Evolutionary conservation across 2,329 filamentous ascomycete genomes (phyloP).

Genomic region (Neodidymelliopsis sp.): DNA sequence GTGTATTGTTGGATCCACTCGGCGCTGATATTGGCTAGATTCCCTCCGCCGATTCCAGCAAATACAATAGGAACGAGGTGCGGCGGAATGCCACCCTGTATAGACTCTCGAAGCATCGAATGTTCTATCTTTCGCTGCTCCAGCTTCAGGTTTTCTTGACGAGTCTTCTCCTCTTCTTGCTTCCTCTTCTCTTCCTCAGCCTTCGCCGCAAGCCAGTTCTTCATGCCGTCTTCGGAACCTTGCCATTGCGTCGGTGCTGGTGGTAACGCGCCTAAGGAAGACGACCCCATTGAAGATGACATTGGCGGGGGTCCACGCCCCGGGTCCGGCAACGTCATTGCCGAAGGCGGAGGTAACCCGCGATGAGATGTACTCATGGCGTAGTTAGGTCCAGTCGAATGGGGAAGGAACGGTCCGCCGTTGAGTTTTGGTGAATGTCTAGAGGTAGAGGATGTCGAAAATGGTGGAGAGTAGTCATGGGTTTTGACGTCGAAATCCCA

Average conservation of each 20-base stretch:
- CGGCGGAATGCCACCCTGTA: slow-evolving; percentile 60
- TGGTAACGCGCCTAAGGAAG: slow-evolving; percentile 52
- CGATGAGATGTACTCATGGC: slow-evolving; percentile 61
- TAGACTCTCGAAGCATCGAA: slow-evolving; percentile 60
- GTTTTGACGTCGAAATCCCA: slow-evolving; percentile 57
- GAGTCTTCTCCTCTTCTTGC: slow-evolving; percentile 62
- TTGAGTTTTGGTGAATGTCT: slow-evolving; percentile 51
- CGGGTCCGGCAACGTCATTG: slow-evolving; percentile 61
- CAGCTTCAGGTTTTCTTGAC: slow-evolving; percentile 57
- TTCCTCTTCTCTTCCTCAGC: slow-evolving; percentile 62
- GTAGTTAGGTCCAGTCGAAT: slow-evolving; percentile 52
- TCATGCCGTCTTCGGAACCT: slow-evolving; percentile 60
- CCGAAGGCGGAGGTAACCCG: slow-evolving; percentile 61
- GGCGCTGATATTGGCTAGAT: slow-evolving; percentile 56
- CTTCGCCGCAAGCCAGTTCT: slow-evolving; percentile 60
- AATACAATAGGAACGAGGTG: slow-evolving; percentile 63
- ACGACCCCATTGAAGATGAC: slow-evolving; percentile 11
- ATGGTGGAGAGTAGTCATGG: slow-evolving; percentile 58
- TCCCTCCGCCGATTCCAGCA: slow-evolving; percentile 59
- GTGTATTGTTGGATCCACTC: slow-evolving; percentile 61
- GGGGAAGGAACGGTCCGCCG: slow-evolving; percentile 50
- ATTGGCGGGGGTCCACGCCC: slow-evolving; percentile 49
- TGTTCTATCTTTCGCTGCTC: slow-evolving; percentile 62
- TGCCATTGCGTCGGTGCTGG: slow-evolving; percentile 58
- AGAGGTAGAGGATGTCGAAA: slow-evolving; percentile 49